Evolutionary conservation across 805 yeast species (phyloP).

Genomic region (Saccharomycopsis malanga): DNA sequence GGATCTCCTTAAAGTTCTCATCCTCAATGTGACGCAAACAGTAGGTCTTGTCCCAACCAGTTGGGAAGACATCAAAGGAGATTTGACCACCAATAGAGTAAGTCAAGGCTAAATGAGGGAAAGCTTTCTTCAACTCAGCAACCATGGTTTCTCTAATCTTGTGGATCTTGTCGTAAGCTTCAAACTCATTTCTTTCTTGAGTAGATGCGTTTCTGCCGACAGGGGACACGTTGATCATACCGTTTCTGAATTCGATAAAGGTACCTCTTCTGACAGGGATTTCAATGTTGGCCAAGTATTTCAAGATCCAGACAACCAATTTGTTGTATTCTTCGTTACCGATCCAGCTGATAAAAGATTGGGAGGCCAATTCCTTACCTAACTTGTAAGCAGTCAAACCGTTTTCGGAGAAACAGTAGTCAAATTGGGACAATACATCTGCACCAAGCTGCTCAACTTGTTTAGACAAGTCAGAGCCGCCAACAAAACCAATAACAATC

Average conservation of each 20-base stretch:
- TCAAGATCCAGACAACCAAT: conserved; percentile 77
- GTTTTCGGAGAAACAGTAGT: conserved; percentile 94
- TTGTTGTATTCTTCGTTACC: conserved; percentile 93
- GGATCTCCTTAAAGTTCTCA: conserved; percentile 82
- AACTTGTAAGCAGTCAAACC: conserved; percentile 95
- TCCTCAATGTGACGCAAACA: conserved; percentile 85
- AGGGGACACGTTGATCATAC: conserved; percentile 98
- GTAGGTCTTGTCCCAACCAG: conserved; percentile 99
- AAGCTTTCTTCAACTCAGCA: conserved; percentile 71
- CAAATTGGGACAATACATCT: conserved; percentile 71
- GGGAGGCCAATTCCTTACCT: conserved; percentile 84
- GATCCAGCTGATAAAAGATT: conserved; percentile 90
- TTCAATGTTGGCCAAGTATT: conserved; percentile 78
- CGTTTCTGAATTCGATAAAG: conserved; percentile 97
- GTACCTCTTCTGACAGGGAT: conserved; percentile 98
- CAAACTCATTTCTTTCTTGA: conserved; percentile 88
- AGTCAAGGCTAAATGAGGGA: conserved; percentile 79
- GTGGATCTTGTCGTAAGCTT: conserved; percentile 72
- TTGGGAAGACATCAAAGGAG: conserved; percentile 98
- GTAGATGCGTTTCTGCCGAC: conserved; percentile 97
- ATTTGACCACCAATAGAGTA: conserved; percentile 99
- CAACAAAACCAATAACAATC: conserved; percentile 94
- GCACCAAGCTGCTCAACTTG: conserved; percentile 95
- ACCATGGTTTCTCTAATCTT: conserved; percentile 82
- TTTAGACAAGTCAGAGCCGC: conserved; percentile 91